phyloP scores from a whole-genome alignment of 345 rosid genomes.

The Excoecaria agallocha region DNA sequence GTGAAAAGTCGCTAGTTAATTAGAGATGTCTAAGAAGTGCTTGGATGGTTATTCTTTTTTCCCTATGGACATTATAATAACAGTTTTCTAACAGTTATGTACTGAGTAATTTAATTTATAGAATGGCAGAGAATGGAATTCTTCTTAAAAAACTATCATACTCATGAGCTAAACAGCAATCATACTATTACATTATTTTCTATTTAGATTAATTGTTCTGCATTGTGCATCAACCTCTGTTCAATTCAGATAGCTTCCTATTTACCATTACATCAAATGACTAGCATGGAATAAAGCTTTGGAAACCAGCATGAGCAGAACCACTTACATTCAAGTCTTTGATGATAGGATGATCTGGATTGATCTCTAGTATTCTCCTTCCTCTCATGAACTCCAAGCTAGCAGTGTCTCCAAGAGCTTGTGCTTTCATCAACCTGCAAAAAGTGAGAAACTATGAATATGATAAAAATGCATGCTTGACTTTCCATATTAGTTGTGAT shows the following conservation, averaged over 20 bases:
- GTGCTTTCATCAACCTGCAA: slow-evolving; percentile 95
- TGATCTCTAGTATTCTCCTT: slow-evolving; percentile 88
- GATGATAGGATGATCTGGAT: slow-evolving; percentile 88
- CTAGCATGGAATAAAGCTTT: neutral
- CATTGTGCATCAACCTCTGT: neutral
- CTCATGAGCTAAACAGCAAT: neutral
- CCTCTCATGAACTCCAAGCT: slow-evolving; percentile 99
- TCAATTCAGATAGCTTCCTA: neutral
- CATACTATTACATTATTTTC: neutral
- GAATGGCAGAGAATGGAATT: neutral
- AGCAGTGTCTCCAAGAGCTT: slow-evolving; percentile 92
- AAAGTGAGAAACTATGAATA: slow-evolving; percentile 5
- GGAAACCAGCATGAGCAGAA: neutral
- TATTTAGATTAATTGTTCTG: neutral
- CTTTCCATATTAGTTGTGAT: neutral
- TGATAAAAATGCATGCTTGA: neutral
- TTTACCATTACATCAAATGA: neutral
- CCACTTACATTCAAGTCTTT: slow-evolving; percentile 77
- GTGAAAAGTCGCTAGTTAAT: neutral
- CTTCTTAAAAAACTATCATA: neutral
- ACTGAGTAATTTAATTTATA: neutral
- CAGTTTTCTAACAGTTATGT: no score
- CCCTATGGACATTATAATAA: neutral
- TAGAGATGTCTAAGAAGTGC: neutral
- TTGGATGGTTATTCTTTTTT: neutral